Evolutionary conservation across 495 filamentous ascomycete genomes (phyloP).

Genomic region (Penicillium roqueforti): DNA sequence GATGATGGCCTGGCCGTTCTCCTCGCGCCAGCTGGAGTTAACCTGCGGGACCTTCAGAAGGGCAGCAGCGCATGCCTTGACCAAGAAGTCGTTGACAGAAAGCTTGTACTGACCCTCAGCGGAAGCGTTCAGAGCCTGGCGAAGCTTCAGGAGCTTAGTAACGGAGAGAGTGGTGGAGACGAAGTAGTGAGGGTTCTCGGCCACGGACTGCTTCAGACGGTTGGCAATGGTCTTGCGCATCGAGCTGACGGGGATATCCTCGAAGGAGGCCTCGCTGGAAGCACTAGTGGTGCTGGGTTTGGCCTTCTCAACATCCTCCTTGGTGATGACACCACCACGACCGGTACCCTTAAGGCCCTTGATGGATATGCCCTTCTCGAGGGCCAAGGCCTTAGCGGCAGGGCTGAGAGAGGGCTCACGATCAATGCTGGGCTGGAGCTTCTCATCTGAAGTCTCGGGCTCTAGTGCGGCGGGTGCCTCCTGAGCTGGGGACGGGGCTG

Average conservation of each 20-base stretch:
- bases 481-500: constrained; percentile 55
- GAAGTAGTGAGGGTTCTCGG: constrained; percentile 97
- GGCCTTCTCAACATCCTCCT: constrained; percentile 87
- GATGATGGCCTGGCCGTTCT: constrained; percentile 71
- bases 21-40: constrained; percentile 89
- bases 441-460: constrained; percentile 68
- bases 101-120: constrained; percentile 95
- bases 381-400: constrained; percentile 73
- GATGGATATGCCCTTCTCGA: constrained; percentile 79
- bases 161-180: constrained; percentile 85
- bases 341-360: constrained; percentile 83
- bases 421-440: constrained; percentile 76
- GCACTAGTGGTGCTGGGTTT: constrained; percentile 49
- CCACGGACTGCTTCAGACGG: constrained; percentile 82
- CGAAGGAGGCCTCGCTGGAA: constrained; percentile 62
- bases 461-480: constrained; percentile 57
- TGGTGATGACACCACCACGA: constrained; percentile 80
- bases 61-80: constrained; percentile 90
- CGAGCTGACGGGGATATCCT: constrained; percentile 76
- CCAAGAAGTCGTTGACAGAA: constrained; percentile 97
- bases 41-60: constrained; percentile 90
- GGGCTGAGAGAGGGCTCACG: constrained; percentile 69
- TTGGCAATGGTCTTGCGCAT: constrained; percentile 98
- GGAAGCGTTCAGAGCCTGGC: constrained; percentile 84
- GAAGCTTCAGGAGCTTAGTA: constrained; percentile 89